Base-by-base conservation (phyloP, 371 early-diverging fungal genomes). In the Capillidium heterosporum region DNA sequence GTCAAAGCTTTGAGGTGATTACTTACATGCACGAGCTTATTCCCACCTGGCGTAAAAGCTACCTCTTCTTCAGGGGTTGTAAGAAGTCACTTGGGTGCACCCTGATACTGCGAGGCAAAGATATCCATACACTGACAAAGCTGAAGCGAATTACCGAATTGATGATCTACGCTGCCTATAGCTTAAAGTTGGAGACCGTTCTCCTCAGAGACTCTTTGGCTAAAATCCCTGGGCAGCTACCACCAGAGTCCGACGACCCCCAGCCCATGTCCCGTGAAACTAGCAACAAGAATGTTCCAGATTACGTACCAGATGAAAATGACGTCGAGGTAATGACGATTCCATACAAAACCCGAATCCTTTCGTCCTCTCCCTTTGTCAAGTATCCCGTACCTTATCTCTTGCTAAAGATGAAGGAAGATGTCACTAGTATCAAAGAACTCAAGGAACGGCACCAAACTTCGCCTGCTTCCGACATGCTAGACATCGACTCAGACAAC, bases 41-140 rank as follows among this genome's bases (percentile, higher is more conserved):
- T 32, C 84, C 87, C 0, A 81, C 83, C 50, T 71, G 73, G 27
- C 71, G 85, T 28, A 90, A 89, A 59, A 82, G 90, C 24, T 89
- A 85, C 63, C 65, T 96, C 54, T 81, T 81, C 60, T 81, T 96
- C 59, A 82, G 87, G 29, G 86, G 84, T 0, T 89, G 91, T 64
- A 74, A 77, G 2, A 72, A 73, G 26, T 78, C 82, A 31, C 69
- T 83, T 1, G 92, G 92, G 7, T 84, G 91, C 56, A 87, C 90
- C 0, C 66, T 94, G n/a, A 77, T 91, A 0, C 65, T 95, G 48
- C 78, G 91, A n/a, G 94, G 95, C 29, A 88, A 76, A 2, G 65
- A 70, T 5, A 48, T 71, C 17, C 68, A 75, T 26, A 65, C 69
- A 8, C 69, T 91, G 52, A 67, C 63, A 21, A 71, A 74, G 15